phyloP scores from a whole-genome alignment of 2,329 filamentous ascomycete species.

The Neoscytalidium dimidiatum region DNA sequence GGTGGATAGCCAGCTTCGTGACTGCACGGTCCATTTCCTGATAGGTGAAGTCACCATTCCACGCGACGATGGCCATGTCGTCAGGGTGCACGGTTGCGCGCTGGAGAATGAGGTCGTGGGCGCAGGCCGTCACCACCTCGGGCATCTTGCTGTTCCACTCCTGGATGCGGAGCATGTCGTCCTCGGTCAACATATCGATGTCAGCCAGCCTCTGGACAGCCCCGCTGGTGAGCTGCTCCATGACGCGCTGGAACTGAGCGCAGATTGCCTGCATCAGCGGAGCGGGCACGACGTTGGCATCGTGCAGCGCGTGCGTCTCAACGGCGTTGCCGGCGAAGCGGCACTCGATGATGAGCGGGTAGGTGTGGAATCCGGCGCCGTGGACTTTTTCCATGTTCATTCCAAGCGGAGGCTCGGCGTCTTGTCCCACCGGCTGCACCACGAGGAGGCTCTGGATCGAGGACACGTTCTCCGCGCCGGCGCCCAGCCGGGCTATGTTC shows the following conservation, averaged over 20 bases:
- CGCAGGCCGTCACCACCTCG: conserved; percentile 43
- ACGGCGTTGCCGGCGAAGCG: not conserved
- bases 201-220: not conserved
- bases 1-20: conserved; percentile 42
- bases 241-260: not conserved
- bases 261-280: not conserved
- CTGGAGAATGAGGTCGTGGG: conserved; percentile 49
- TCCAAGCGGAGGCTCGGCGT: not conserved
- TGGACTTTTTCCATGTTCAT: not conserved
- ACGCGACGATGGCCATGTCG: conserved; percentile 50
- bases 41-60: conserved; percentile 54
- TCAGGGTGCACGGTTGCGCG: conserved; percentile 41
- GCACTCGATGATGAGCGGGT: not conserved
- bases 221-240: not conserved
- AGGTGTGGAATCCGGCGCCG: not conserved
- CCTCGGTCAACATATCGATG: not conserved
- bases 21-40: conserved; percentile 40
- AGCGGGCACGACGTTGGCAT: not conserved
- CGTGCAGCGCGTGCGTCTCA: not conserved
- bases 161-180: not conserved
- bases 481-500: conserved; percentile 34
- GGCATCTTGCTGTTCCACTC: conserved; percentile 35
- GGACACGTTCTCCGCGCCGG: conserved; percentile 50
- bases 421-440: conserved; percentile 41
- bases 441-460: conserved; percentile 55